A percentile compares a stretch with the other conserved stretches of the same genome.
These are phyloP conservation scores for Bipolaris zeicola DNA, from an alignment of 2,329 filamentous ascomycete genomes.

Conservation along the genomic window DNA sequence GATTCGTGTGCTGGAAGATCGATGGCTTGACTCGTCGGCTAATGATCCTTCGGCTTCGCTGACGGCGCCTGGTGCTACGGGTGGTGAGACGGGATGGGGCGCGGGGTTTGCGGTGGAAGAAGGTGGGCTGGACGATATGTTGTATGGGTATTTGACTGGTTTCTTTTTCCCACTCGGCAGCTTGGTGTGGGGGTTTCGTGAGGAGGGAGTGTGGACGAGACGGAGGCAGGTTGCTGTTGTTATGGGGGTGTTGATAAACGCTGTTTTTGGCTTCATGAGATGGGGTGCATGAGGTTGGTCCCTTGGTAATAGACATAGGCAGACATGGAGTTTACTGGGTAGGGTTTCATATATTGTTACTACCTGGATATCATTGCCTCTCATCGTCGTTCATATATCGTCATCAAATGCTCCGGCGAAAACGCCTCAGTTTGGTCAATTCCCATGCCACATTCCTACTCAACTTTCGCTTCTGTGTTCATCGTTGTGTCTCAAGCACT, in stretches of 20 bases:
- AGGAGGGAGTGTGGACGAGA: constrained; percentile 85
- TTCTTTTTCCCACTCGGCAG: constrained; percentile 95
- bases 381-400: neutral
- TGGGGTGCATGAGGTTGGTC: constrained; percentile 50
- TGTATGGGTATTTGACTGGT: constrained; percentile 86
- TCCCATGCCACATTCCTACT: neutral
- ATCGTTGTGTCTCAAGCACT: neutral
- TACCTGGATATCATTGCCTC: neutral
- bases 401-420: neutral
- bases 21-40: constrained; percentile 78
- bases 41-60: constrained; percentile 48
- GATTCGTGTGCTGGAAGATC: constrained; percentile 80
- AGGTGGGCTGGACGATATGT: constrained; percentile 78
- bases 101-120: constrained; percentile 60
- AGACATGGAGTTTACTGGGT: neutral
- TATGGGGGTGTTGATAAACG: constrained; percentile 80
- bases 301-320: constrained; percentile 20
- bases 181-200: constrained; percentile 80
- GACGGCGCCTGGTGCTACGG: constrained; percentile 36
- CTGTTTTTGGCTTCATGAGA: constrained; percentile 73
- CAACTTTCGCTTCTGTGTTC: neutral
- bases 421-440: neutral
- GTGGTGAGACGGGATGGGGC: constrained; percentile 53
- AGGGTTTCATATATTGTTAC: neutral
- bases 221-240: constrained; percentile 85